Conservation (phyloP, 805 yeast species). For the Henningerozyma blattae region DNA sequence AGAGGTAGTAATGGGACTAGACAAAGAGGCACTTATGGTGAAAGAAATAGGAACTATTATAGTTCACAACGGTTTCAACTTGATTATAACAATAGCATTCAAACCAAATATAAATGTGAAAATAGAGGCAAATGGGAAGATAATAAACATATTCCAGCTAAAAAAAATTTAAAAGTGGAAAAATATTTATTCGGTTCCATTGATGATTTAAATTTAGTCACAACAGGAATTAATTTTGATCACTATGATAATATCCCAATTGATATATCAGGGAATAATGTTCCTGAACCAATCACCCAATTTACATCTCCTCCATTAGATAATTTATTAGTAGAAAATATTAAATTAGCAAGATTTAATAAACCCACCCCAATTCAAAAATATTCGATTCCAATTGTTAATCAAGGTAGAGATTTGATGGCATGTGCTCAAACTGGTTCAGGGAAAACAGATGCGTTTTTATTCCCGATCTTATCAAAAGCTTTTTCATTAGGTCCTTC, state of each 20-base stretch:
- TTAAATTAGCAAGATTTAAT: conserved; percentile 73
- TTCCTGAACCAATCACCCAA: conserved; percentile 79
- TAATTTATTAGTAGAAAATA: conserved; percentile 71
- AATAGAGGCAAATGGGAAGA: conserved; percentile 71
- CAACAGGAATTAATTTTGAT: conserved; percentile 95
- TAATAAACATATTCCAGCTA: conserved; percentile 79
- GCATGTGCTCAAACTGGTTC: conserved; percentile 98
- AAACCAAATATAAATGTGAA: conserved; percentile 20
- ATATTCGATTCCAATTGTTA: conserved; percentile 83
- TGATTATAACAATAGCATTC: conserved; percentile 16
- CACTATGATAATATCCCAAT: conserved; percentile 97
- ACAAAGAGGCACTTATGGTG: conserved; percentile 17
- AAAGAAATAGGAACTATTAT: conserved; percentile 27
- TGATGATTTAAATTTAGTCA: conserved; percentile 49
- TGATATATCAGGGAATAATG: conserved; percentile 87
- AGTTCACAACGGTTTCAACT: conserved; percentile 28
- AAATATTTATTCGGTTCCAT: conserved; percentile 72
- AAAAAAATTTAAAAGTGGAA: conserved; percentile 57
- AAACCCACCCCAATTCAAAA: conserved; percentile 94
- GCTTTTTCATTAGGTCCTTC: conserved; percentile 80
- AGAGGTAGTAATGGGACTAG: conserved; percentile 23
- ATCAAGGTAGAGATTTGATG: conserved; percentile 81
- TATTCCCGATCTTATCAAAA: conserved; percentile 90
- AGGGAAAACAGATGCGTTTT: conserved; percentile 98
- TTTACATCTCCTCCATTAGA: conserved; percentile 90